A percentile compares a stretch with the other conserved stretches of the same genome.
Conservation (phyloP, 371 early-diverging fungal genomes). For the Mortierella polycephala region DNA sequence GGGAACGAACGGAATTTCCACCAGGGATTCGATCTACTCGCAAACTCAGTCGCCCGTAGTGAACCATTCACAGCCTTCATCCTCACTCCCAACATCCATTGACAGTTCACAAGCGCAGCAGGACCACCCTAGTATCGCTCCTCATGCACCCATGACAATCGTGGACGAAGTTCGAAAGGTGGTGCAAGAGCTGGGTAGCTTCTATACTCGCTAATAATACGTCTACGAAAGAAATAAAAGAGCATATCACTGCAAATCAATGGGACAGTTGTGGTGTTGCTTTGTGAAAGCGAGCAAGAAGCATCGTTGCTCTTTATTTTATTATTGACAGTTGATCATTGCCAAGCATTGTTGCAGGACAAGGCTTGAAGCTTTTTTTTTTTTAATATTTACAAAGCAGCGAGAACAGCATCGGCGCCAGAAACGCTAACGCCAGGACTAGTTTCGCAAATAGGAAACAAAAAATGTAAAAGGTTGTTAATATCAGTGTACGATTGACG, state of each 20-base stretch:
- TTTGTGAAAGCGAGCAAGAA: no score
- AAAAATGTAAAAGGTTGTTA: no score
- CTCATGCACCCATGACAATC: conserved; percentile 35
- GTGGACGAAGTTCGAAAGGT: conserved; percentile 51
- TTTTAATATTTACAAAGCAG: conserved; percentile 15
- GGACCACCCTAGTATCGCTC: background rate
- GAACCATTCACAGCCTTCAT: conserved; percentile 9
- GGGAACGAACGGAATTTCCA: conserved; percentile 2
- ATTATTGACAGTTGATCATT: no score
- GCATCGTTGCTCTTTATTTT: no score
- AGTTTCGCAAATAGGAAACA: background rate
- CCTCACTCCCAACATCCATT: conserved; percentile 5
- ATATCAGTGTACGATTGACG: no score
- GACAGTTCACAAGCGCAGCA: conserved; percentile 8
- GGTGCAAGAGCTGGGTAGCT: conserved; percentile 42
- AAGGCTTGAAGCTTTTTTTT: background rate
- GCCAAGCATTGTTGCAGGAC: no score
- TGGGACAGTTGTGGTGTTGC: no score
- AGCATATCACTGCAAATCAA: background rate
- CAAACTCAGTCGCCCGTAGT: conserved; percentile 34
- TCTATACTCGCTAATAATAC: conserved; percentile 35
- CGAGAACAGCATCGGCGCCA: conserved; percentile 39
- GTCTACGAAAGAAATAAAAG: background rate
- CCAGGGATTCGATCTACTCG: conserved; percentile 23
- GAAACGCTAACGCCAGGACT: conserved; percentile 41